phyloP scores from a whole-genome alignment of 805 yeast genomes.

The Ogataea parapolymorpha region DNA sequence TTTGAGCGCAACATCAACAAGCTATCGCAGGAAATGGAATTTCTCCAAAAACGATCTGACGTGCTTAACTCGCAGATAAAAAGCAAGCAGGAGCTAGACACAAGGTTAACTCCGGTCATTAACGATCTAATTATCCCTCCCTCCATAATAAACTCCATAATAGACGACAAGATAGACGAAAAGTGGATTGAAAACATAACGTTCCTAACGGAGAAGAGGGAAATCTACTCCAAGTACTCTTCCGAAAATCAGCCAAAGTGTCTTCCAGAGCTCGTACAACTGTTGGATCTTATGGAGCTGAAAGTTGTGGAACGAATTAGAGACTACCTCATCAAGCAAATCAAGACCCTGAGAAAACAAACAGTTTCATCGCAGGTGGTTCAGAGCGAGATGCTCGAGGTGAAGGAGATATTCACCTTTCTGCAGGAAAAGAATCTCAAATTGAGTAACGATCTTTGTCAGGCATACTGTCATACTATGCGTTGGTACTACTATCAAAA shows the following conservation, averaged over 20 bases:
- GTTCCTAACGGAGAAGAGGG: conserved; percentile 55
- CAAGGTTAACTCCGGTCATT: conserved; percentile 67
- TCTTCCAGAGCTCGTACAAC: conserved; percentile 24
- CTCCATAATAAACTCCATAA: conserved; percentile 53
- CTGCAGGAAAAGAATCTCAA: conserved; percentile 51
- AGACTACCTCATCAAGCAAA: conserved; percentile 59
- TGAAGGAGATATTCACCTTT: conserved; percentile 61
- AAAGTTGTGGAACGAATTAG: conserved; percentile 76
- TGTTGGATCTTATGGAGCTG: conserved; percentile 50
- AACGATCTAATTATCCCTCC: conserved; percentile 77
- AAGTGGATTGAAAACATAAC: conserved; percentile 67
- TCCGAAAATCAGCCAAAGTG: conserved; percentile 14
- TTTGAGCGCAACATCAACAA: conserved; percentile 58
- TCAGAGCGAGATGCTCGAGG: conserved; percentile 61
- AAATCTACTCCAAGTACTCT: conserved; percentile 45
- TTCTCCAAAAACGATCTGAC: conserved; percentile 51
- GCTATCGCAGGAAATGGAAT: conserved; percentile 59
- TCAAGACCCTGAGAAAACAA: conserved; percentile 64
- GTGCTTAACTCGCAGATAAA: conserved; percentile 45
- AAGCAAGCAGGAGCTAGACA: conserved; percentile 45
- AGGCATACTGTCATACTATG: conserved; percentile 86
- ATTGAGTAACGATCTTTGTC: conserved; percentile 67
- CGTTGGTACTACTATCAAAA: conserved; percentile 85
- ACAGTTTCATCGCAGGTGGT: conserved; percentile 69
- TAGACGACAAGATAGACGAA: conserved; percentile 52